Conservation (phyloP, 306 rosid genomes). For the Carpinus viminea region DNA sequence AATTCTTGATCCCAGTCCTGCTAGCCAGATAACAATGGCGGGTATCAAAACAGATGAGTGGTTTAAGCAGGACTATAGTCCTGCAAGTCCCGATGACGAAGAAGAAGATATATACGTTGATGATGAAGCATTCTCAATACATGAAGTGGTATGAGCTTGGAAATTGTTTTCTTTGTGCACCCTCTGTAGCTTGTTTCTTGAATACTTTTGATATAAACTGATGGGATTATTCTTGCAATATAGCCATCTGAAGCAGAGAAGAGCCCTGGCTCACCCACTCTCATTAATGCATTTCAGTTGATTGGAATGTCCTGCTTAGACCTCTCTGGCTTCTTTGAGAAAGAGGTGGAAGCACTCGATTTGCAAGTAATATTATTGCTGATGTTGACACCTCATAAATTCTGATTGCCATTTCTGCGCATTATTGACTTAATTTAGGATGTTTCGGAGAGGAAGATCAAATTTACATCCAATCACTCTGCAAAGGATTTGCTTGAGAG, state of each 20-base stretch:
- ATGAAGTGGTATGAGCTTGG: slow-evolving; percentile 49
- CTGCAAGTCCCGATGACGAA: slow-evolving; percentile 61
- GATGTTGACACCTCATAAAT: slow-evolving; percentile 2
- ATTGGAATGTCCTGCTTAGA: slow-evolving; percentile 95
- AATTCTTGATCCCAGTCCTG: slow-evolving; percentile 83
- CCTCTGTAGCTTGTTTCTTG: neutral
- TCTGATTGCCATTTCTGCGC: neutral
- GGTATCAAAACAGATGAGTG: slow-evolving; percentile 78
- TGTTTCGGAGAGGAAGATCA: slow-evolving; percentile 86
- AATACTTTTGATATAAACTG: slow-evolving; percentile 3
- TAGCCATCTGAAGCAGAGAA: slow-evolving; percentile 52
- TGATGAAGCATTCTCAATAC: slow-evolving; percentile 50
- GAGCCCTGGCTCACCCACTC: slow-evolving; percentile 50
- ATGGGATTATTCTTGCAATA: slow-evolving; percentile 22
- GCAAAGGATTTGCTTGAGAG: slow-evolving; percentile 64
- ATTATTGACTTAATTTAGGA: slow-evolving; percentile 46
- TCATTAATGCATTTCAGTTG: slow-evolving; percentile 85
- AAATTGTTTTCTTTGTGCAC: neutral
- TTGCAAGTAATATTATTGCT: neutral
- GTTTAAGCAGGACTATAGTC: slow-evolving; percentile 71
- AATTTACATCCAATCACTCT: slow-evolving; percentile 79
- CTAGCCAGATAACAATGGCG: slow-evolving; percentile 55
- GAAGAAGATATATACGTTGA: slow-evolving; percentile 55
- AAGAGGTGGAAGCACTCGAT: slow-evolving; percentile 61
- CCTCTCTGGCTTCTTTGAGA: slow-evolving; percentile 95